Conservation (phyloP, 345 rosid genomes). For the Ricinus communis region DNA sequence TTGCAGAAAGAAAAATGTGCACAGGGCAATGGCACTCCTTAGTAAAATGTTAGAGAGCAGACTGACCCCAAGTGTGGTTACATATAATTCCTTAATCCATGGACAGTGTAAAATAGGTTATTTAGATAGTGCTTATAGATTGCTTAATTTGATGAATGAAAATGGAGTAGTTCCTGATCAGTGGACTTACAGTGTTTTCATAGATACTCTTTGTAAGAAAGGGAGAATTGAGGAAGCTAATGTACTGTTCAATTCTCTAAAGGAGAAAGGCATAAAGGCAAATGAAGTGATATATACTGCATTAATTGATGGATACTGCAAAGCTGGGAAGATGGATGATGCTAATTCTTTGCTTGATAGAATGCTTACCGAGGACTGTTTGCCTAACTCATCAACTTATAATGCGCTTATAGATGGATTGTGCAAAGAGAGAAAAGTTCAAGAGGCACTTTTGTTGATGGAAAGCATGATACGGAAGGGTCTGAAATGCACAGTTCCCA, state of each 20-base stretch:
- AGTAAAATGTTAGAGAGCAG: conserved; percentile 53
- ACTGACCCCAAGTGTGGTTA: conserved; percentile 52
- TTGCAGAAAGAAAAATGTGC: conserved; percentile 64
- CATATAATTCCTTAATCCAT: conserved; percentile 70
- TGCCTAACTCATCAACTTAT: conserved; percentile 63
- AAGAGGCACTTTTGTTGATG: conserved; percentile 48
- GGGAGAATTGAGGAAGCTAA: conserved; percentile 69
- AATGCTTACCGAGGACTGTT: conserved; percentile 58
- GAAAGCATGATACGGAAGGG: conserved; percentile 56
- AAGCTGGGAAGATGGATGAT: conserved; percentile 52
- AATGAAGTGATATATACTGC: conserved; percentile 83
- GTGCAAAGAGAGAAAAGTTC: conserved; percentile 50
- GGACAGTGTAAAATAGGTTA: conserved; percentile 77
- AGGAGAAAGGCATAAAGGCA: conserved; percentile 59
- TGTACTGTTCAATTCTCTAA: conserved; percentile 62
- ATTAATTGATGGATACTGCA: conserved; percentile 82
- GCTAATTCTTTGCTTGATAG: conserved; percentile 54
- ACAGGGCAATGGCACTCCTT: conserved; percentile 76
- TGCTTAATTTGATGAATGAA: conserved; percentile 64
- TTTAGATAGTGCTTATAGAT: conserved; percentile 64
- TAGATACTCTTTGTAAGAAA: conserved; percentile 68
- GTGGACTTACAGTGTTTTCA: conserved; percentile 64
- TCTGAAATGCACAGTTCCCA: conserved; percentile 51
- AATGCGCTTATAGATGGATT: conserved; percentile 77
- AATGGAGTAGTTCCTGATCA: conserved; percentile 65